Conservation (phyloP, 1,139 yeast genomes). For the Lodderomyces oxycetoniae region DNA sequence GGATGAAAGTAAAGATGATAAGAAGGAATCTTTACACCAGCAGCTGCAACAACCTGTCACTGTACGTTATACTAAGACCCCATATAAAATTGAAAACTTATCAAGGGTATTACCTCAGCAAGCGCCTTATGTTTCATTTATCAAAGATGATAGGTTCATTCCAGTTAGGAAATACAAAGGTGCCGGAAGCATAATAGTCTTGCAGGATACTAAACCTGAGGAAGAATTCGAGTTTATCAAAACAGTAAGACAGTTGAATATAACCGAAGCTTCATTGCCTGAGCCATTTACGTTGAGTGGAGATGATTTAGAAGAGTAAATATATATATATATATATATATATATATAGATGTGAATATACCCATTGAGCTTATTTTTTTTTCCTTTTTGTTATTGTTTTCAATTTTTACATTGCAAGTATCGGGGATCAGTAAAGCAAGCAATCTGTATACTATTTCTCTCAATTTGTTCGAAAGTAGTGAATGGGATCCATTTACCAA, state of each 20-base stretch:
- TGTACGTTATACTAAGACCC: conserved; percentile 49
- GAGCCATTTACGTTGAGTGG: conserved; percentile 69
- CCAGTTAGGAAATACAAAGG: conserved; percentile 84
- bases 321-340: too few species aligned
- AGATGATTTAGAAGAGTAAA: conserved; percentile 42
- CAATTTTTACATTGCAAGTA: conserved; percentile 13
- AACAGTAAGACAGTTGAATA: conserved; percentile 79
- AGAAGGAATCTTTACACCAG: conserved; percentile 12
- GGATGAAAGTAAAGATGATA: conserved; percentile 13
- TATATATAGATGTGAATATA: not conserved
- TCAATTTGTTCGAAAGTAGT: conserved; percentile 14
- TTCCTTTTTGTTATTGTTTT: not conserved
- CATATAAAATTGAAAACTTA: conserved; percentile 71
- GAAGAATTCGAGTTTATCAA: conserved; percentile 67
- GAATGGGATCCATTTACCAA: conserved; percentile 19
- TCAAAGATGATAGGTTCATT: conserved; percentile 68
- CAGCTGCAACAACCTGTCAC: conserved; percentile 19
- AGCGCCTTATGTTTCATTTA: conserved; percentile 74
- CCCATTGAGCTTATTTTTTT: too few species aligned
- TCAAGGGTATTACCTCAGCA: conserved; percentile 92
- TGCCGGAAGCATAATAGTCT: conserved; percentile 74
- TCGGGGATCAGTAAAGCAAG: conserved; percentile 25
- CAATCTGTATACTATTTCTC: conserved; percentile 18
- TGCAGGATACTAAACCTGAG: conserved; percentile 65
- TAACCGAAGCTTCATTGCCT: conserved; percentile 87